Conservation (phyloP, 495 filamentous ascomycete genomes). For the Parathielavia appendiculata region DNA sequence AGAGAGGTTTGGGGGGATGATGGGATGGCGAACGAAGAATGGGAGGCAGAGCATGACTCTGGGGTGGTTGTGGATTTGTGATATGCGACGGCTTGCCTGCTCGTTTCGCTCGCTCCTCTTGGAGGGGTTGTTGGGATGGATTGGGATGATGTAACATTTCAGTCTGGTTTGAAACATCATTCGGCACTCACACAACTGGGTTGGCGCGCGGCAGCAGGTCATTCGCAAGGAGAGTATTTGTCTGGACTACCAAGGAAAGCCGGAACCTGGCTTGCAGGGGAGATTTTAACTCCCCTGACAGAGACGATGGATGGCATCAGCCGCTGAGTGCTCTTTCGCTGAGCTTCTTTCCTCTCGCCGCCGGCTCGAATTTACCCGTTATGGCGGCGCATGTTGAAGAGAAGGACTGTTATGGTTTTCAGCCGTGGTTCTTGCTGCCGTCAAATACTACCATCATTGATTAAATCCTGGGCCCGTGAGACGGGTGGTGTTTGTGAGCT, state of each 20-base stretch:
- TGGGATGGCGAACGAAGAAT: no score
- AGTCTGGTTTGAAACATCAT: neutral
- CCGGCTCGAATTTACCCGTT: neutral
- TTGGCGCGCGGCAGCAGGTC: neutral
- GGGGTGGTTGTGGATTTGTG: neutral
- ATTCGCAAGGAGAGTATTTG: neutral
- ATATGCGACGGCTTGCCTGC: neutral
- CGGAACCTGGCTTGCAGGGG: neutral
- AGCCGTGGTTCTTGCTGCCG: constrained; percentile 17
- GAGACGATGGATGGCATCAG: neutral
- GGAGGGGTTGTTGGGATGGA: neutral
- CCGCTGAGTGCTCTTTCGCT: constrained; percentile 2
- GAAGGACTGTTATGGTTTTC: neutral
- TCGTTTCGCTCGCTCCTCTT: neutral
- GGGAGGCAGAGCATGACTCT: neutral
- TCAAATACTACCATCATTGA: constrained; percentile 13
- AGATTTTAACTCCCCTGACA: neutral
- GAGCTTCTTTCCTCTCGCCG: neutral
- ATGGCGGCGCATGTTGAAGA: neutral
- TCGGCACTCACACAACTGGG: neutral
- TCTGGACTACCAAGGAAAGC: neutral
- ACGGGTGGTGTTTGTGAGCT: neutral
- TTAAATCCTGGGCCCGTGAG: neutral
- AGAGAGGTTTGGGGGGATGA: neutral
- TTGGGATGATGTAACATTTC: neutral